These are phyloP conservation scores for Eurotiales sp. DNA, from an alignment of 2,329 filamentous ascomycete genomes.

Conservation along the genomic window DNA sequence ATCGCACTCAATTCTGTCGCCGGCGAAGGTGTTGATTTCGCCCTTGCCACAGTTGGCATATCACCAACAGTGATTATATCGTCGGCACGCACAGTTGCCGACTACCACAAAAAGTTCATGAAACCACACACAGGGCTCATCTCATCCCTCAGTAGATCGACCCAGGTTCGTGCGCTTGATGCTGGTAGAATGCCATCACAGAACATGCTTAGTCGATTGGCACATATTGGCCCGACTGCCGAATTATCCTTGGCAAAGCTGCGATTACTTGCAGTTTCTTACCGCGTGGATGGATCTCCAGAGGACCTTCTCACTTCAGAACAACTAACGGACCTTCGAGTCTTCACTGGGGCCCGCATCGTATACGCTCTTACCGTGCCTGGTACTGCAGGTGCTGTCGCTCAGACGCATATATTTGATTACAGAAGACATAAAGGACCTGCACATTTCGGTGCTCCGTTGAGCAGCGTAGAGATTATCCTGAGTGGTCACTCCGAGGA, in stretches of 20 bases:
- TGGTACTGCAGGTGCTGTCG: constrained; percentile 81
- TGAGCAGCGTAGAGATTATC: constrained; percentile 75
- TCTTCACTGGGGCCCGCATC: constrained; percentile 74
- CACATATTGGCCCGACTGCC: constrained; percentile 35
- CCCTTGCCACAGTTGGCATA: constrained; percentile 67
- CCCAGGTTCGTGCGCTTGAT: constrained; percentile 67
- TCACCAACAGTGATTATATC: constrained; percentile 80
- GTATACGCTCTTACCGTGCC: constrained; percentile 80
- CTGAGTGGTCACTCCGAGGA: constrained; percentile 45
- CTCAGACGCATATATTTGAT: constrained; percentile 83
- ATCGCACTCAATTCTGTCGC: constrained; percentile 87
- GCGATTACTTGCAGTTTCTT: constrained; percentile 75
- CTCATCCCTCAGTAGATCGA: constrained; percentile 65
- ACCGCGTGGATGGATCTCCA: constrained; percentile 60
- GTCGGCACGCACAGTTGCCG: constrained; percentile 67
- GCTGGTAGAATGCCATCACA: constrained; percentile 70
- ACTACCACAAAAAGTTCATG: constrained; percentile 62
- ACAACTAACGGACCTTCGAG: constrained; percentile 73
- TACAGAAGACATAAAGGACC: constrained; percentile 58
- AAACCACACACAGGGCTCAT: constrained; percentile 59
- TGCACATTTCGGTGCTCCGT: constrained; percentile 75
- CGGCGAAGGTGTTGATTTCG: constrained; percentile 66
- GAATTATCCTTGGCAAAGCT: constrained; percentile 60
- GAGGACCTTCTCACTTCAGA: constrained; percentile 63
- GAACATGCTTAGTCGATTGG: constrained; percentile 53